Percentiles rank a stretch among this genome's conserved stretches.
phyloP scores from a whole-genome alignment of 176 grass and related monocot genomes.

The Lolium rigidum region DNA sequence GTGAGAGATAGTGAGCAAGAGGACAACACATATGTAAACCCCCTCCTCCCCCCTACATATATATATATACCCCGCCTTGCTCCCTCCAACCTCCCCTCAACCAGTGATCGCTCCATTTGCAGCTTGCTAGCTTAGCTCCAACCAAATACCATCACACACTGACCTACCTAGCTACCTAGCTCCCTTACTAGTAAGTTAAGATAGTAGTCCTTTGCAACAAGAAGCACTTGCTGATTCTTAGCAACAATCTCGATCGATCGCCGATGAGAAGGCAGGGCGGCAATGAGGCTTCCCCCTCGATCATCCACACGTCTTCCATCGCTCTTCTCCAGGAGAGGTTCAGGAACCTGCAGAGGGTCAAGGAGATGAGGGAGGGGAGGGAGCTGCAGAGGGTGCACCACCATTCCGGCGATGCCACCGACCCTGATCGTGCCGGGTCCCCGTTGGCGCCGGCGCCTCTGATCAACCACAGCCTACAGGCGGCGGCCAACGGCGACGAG shows the following conservation, averaged over 20 bases:
- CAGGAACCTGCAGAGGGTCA: constrained; percentile 87
- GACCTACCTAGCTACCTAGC: constrained; percentile 19
- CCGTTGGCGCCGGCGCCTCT: constrained; percentile 35
- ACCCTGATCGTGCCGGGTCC: constrained; percentile 25
- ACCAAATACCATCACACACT: constrained; percentile 31
- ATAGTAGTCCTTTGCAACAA: constrained; percentile 34
- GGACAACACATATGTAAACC: constrained; percentile 37
- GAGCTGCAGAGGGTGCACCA: constrained; percentile 62
- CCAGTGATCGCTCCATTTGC: constrained; percentile 5
- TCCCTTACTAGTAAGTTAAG: constrained; percentile 29
- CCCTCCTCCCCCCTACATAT: not conserved
- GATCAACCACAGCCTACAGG: not conserved
- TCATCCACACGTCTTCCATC: constrained; percentile 83
- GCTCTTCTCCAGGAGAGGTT: constrained; percentile 97
- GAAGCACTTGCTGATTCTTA: constrained; percentile 33
- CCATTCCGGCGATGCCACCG: constrained; percentile 7
- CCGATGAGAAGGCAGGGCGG: constrained; percentile 67
- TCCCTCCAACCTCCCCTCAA: constrained; percentile 30
- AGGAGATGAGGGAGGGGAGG: constrained; percentile 85
- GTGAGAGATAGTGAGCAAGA: constrained; percentile 43
- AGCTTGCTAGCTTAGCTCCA: constrained; percentile 28
- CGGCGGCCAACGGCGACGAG: constrained; percentile 21
- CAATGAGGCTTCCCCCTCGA: constrained; percentile 55
- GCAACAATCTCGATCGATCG: not conserved
- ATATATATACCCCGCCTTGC: constrained; percentile 54